Conservation (phyloP, 805 yeast genomes). For the Pichia manshurica region DNA sequence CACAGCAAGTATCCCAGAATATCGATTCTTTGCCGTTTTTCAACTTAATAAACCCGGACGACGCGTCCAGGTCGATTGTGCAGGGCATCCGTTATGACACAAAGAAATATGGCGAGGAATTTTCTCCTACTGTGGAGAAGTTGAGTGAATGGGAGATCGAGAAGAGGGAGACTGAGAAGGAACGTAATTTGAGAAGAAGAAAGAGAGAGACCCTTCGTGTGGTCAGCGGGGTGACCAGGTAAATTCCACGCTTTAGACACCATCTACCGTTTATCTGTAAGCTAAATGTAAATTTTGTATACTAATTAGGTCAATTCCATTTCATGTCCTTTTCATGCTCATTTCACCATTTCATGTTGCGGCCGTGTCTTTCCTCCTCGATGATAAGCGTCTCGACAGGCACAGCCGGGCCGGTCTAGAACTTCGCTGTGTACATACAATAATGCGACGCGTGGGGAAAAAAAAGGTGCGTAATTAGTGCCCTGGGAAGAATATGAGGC, state of each 20-base stretch:
- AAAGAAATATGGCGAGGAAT: constrained; percentile 70
- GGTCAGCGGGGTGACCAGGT: constrained; percentile 14
- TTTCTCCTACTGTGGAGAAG: constrained; percentile 86
- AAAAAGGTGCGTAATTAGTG: too few species aligned
- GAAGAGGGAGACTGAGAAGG: constrained; percentile 90
- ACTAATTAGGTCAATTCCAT: too few species aligned
- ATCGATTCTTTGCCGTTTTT: constrained; percentile 32
- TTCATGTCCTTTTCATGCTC: too few species aligned
- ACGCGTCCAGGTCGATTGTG: constrained; percentile 17
- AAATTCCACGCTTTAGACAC: not conserved
- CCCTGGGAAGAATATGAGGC: too few species aligned
- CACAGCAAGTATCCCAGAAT: constrained; percentile 31
- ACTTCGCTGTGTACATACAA: too few species aligned
- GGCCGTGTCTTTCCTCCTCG: too few species aligned
- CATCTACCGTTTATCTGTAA: too few species aligned
- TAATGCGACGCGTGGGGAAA: too few species aligned
- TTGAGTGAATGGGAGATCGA: constrained; percentile 91
- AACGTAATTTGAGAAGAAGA: constrained; percentile 81
- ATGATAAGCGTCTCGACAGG: too few species aligned
- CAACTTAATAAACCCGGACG: constrained; percentile 30
- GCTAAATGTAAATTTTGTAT: not conserved
- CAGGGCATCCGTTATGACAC: constrained; percentile 63
- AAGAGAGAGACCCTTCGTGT: constrained; percentile 86
- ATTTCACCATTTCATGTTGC: too few species aligned
- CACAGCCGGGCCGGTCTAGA: too few species aligned